Base-by-base conservation (phyloP, 2,329 filamentous ascomycete species). In the Cercospora janseana region DNA sequence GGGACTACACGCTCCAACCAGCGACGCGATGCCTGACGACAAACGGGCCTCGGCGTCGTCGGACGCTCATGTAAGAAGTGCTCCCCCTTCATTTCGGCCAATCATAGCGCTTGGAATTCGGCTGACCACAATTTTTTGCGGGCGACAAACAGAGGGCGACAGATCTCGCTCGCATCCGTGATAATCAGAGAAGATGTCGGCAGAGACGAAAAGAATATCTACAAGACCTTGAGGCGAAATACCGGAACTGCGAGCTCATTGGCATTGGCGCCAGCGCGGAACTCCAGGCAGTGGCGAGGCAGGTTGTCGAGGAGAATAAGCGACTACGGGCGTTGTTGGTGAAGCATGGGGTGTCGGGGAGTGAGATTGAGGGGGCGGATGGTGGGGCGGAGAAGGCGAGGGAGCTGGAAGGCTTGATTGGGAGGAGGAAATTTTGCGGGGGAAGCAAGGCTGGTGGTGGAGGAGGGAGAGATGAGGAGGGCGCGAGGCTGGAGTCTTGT, bases 181-280 rank as follows among this genome's bases (percentile, higher is more conserved):
- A 90, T 61, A 91, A 90, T 62, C 87, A 90, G 66, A 78, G 86
- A 49, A 81, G 86, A 55, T 88, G 83, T n/a, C 81, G 87, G 46
- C 85, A 85, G 37, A 79, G 86, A 27, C 78, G 83, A 56, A 87
- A 86, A 71, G 85, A 88, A 63, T 88, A 90, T 63, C 71, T 88
- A 29, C 75, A 82, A 54, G 83, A 86, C 48, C 77, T 89, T 21
- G 85, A 90, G 68, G 72, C 77, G 46, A 82, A 81, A 52, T 70
- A 85, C 50, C 78, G 81, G 38, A 70, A 72, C 45, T 87, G 79
- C 63, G 83, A 89, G 66, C 73, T 79, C 28, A 72, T 78, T 24
- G 86, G 86, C 13, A 76, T 86, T 41, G 79, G 85, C 61, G 86
- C 84, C 3, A 85, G 82, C 1, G 73, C 78, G n/a, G 85, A 88